Percentiles rank a stretch among this genome's conserved stretches.
These are phyloP conservation scores for Entomortierella lignicola DNA, from an alignment of 192 early-diverging fungal species.

Conservation along the genomic window DNA sequence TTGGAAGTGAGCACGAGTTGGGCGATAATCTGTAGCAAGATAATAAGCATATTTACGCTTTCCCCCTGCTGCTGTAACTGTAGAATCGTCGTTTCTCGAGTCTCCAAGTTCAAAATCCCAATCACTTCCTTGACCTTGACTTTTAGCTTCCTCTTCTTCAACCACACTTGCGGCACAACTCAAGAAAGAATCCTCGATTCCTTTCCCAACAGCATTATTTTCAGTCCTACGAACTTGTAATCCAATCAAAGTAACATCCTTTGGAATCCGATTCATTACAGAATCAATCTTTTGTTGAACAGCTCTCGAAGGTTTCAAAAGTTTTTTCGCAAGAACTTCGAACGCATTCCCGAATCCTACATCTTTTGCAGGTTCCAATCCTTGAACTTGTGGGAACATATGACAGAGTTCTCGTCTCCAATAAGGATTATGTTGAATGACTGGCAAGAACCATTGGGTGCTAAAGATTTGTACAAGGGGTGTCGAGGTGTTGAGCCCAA, in stretches of 20 bases:
- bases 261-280: constrained; percentile 30
- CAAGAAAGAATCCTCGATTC: constrained; percentile 52
- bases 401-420: constrained; percentile 24
- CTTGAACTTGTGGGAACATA: constrained; percentile 30
- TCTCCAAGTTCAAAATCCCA: not conserved
- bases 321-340: constrained; percentile 12
- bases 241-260: constrained; percentile 31
- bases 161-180: constrained; percentile 33
- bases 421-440: constrained; percentile 44
- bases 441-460: constrained; percentile 49
- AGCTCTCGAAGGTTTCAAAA: constrained; percentile 17
- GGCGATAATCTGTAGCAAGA: constrained; percentile 48
- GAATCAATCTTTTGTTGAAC: constrained; percentile 44
- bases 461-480: constrained; percentile 31
- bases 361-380: not conserved
- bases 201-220: constrained; percentile 46
- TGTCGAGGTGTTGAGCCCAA: constrained; percentile 3
- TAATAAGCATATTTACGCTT: constrained; percentile 37
- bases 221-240: constrained; percentile 47
- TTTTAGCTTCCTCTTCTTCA: constrained; percentile 29
- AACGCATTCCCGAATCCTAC: constrained; percentile 33
- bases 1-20: constrained; percentile 43
- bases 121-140: not conserved
- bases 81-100: not conserved
- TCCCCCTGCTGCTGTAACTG: not conserved